Conservation (phyloP, 2,329 filamentous ascomycete species). For the Hypoxylon sp. region DNA sequence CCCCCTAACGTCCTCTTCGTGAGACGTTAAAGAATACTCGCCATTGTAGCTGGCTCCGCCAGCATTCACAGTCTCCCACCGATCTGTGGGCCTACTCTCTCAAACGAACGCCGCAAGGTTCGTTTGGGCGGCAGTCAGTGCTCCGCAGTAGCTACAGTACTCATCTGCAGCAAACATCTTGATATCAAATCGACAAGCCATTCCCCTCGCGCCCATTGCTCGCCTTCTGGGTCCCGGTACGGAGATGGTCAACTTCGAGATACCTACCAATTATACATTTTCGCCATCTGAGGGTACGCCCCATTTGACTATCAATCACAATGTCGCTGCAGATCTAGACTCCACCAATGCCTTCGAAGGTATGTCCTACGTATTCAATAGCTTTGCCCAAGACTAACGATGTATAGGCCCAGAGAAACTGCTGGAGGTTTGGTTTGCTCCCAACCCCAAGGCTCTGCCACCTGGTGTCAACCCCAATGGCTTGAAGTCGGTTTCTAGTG, state of each 20-base stretch:
- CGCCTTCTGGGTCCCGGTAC: slow-evolving; percentile 50
- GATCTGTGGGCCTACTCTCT: slow-evolving; percentile 97
- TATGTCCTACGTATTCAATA: slow-evolving; percentile 54
- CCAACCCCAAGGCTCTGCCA: slow-evolving; percentile 81
- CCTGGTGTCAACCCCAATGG: slow-evolving; percentile 79
- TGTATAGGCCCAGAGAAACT: slow-evolving; percentile 89
- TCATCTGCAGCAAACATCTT: slow-evolving; percentile 45
- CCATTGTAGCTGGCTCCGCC: slow-evolving; percentile 88
- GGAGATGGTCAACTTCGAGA: slow-evolving; percentile 88
- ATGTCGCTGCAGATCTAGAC: slow-evolving; percentile 92
- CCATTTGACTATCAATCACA: slow-evolving; percentile 95
- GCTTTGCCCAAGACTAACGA: slow-evolving; percentile 24
- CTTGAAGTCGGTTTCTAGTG: slow-evolving; percentile 85
- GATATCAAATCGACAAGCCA: slow-evolving; percentile 46
- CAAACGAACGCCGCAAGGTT: slow-evolving; percentile 93
- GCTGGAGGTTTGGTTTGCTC: slow-evolving; percentile 97
- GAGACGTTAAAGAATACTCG: slow-evolving; percentile 69
- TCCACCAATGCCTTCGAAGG: slow-evolving; percentile 97
- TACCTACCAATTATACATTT: slow-evolving; percentile 85
- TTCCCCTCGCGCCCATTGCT: slow-evolving; percentile 44
- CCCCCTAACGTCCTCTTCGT: slow-evolving; percentile 87
- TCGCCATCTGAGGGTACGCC: slow-evolving; percentile 88
- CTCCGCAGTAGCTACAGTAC: slow-evolving; percentile 78
- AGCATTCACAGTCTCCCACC: slow-evolving; percentile 76
- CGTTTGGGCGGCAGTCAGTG: slow-evolving; percentile 98